phyloP scores from a whole-genome alignment of 2,329 filamentous ascomycete genomes.

The Colletotrichum sp. region DNA sequence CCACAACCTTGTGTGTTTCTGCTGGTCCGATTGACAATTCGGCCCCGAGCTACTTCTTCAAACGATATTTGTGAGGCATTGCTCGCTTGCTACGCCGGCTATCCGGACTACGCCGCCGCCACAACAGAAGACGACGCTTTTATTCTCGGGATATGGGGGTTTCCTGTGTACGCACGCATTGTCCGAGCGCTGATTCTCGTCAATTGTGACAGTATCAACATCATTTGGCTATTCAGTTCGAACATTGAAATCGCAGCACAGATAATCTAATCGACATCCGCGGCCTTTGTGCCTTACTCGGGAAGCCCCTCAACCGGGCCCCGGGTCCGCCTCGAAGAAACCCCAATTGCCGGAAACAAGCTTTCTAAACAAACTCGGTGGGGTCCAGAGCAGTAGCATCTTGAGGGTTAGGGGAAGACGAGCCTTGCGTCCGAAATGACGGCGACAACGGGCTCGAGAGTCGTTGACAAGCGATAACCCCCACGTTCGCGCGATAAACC shows the following conservation, averaged over 20 bases:
- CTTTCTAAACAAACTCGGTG: neutral
- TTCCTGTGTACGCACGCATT: neutral
- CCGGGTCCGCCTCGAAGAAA: neutral
- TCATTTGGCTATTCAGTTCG: neutral
- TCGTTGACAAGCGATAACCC: neutral
- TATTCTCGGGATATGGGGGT: neutral
- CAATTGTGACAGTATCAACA: neutral
- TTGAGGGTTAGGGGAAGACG: neutral
- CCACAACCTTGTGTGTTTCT: neutral
- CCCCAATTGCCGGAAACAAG: constrained; percentile 10
- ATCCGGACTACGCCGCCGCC: neutral
- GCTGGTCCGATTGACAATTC: neutral
- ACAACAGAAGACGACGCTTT: neutral
- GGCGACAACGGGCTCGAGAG: neutral
- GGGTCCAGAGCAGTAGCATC: neutral
- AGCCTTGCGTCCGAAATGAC: neutral
- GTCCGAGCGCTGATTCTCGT: neutral
- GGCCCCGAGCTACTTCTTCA: neutral
- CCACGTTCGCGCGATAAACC: neutral
- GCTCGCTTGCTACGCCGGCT: neutral
- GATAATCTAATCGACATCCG: neutral
- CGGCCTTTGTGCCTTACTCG: neutral
- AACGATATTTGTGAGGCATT: neutral
- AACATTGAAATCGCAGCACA: neutral
- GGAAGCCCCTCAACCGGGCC: neutral